Conservation (phyloP, 345 rosid species). For the Eucalyptus viminalis region DNA sequence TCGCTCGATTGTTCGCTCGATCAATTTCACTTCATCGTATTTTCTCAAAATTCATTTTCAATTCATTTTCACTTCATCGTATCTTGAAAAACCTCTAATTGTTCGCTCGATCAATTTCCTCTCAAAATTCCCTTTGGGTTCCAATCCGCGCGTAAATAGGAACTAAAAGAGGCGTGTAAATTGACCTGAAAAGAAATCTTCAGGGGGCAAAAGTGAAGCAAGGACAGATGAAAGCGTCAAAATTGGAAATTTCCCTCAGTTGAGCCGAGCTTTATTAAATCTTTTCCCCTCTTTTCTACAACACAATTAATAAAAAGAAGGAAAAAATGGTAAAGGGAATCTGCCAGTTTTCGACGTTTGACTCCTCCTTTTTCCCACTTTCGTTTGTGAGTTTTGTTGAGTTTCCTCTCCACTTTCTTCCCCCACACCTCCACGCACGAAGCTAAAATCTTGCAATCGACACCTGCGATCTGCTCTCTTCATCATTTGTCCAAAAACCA, state of each 20-base stretch:
- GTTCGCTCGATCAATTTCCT: neutral
- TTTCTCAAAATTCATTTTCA: too few species aligned
- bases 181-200: neutral
- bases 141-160: neutral
- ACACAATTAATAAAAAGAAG: neutral
- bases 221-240: neutral
- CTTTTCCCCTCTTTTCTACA: neutral
- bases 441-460: neutral
- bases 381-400: neutral
- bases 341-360: neutral
- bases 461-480: neutral
- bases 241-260: neutral
- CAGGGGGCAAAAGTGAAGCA: neutral
- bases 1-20: neutral
- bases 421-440: neutral
- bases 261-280: neutral
- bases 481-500: slow-evolving; percentile 1
- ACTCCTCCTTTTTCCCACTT: neutral
- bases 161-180: neutral
- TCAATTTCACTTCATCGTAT: too few species aligned
- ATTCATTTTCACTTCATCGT: too few species aligned
- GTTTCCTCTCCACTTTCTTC: neutral
- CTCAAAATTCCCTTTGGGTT: neutral
- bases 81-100: neutral
- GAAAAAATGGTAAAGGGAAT: neutral